Evolutionary conservation across 2,329 filamentous ascomycete genomes (phyloP).

Genomic region (Calonectria hawksworthii): DNA sequence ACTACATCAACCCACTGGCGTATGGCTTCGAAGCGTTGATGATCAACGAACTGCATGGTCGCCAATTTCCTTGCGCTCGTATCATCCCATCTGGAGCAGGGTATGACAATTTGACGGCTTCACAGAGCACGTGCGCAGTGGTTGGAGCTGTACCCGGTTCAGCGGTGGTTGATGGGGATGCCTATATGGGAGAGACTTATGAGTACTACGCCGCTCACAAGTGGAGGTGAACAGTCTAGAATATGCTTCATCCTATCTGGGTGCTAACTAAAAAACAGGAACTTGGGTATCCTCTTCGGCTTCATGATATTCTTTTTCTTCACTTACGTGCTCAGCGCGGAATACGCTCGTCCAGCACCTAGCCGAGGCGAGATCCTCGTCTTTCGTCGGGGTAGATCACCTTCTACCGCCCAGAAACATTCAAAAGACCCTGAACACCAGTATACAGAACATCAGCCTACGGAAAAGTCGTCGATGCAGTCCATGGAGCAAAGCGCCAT

Average conservation of each 20-base stretch:
- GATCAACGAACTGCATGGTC: constrained; percentile 29
- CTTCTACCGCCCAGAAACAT: background rate
- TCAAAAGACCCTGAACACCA: too few relatives aligned
- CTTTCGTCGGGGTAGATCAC: constrained; percentile 67
- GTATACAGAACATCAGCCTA: too few relatives aligned
- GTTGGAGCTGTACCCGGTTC: constrained; percentile 25
- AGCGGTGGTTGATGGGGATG: constrained; percentile 52
- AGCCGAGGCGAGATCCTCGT: constrained; percentile 83
- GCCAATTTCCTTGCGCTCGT: constrained; percentile 5
- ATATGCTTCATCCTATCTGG: background rate
- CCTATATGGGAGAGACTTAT: constrained; percentile 60
- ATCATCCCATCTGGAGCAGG: constrained; percentile 18
- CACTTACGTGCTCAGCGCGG: constrained; percentile 73
- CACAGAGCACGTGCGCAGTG: background rate
- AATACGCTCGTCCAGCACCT: constrained; percentile 75
- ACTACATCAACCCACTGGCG: constrained; percentile 71
- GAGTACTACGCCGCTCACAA: constrained; percentile 70
- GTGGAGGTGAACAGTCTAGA: constrained; percentile 59
- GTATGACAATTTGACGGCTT: background rate
- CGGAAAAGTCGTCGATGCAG: too few relatives aligned
- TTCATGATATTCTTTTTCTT: constrained; percentile 74
- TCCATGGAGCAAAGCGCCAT: constrained; percentile 26
- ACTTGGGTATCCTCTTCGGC: constrained; percentile 77
- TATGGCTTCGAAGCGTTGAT: constrained; percentile 56
- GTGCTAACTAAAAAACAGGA: constrained; percentile 54